Conservation (phyloP, 305 asterid genomes). For the Fraxinus sp. region DNA sequence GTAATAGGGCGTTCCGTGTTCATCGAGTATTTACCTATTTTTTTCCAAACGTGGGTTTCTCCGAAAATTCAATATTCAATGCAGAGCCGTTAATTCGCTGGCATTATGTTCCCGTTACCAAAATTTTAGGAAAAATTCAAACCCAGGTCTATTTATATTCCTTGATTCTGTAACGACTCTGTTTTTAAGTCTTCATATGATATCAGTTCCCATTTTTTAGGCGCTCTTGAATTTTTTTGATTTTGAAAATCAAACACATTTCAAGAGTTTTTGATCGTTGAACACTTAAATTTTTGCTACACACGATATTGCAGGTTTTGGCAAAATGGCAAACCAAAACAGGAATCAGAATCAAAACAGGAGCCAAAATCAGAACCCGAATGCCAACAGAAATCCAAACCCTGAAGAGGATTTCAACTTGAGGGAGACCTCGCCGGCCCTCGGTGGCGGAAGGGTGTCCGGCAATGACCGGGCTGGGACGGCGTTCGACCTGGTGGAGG, state of each 20-base stretch:
- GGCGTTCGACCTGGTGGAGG: conserved; percentile 82
- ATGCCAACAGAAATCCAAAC: background rate
- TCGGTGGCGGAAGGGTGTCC: conserved; percentile 72
- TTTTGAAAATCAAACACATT: background rate
- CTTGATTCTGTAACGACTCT: background rate
- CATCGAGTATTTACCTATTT: background rate
- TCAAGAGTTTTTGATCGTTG: background rate
- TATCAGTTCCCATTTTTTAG: background rate
- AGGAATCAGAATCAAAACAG: background rate
- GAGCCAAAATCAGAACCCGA: background rate
- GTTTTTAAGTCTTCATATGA: background rate
- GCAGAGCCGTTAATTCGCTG: background rate
- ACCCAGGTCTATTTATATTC: background rate
- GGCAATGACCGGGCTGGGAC: conserved; percentile 59
- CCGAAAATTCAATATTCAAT: background rate
- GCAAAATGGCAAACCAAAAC: background rate
- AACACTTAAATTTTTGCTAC: background rate
- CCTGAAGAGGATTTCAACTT: conserved; percentile 57
- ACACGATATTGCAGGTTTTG: background rate
- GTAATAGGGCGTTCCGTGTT: background rate
- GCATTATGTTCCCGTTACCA: background rate
- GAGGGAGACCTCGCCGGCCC: conserved; percentile 74
- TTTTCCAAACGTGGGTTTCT: background rate
- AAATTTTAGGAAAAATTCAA: background rate
- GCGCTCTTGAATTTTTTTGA: background rate